Evolutionary conservation across 495 filamentous ascomycete genomes (phyloP), one percentile per base, ranked within the genome.

Genomic region (Podospora australis): DNA sequence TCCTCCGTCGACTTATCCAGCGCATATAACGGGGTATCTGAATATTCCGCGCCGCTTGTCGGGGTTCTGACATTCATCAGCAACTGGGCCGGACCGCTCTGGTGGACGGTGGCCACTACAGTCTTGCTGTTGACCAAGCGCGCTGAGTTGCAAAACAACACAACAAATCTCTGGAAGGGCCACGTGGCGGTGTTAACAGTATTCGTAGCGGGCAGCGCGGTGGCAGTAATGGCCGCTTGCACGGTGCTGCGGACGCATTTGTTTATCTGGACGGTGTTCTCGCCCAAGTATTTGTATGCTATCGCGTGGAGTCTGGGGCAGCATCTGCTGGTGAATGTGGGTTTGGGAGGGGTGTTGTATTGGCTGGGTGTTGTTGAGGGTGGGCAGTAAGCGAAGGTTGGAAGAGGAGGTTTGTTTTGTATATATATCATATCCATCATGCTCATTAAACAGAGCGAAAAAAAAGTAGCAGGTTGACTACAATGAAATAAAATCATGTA

Each of bases 261-360:
- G 52, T 99, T 99, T 67, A 87, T 99, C 46, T 99, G 94, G 94
- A 97, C 90, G 0, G 94, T 99, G 23, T 99, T 99, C 66, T 90
- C 84, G 43, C 94, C 94, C 3, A 99, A 97, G 66, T 99, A 88
- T 68, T 66, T 99, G 54, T 97, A 92, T 63, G 82, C 78, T 41
- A 82, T 94, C 68, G 89, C 82, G 16, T 99, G 94, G 94, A 80
- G 78, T 54, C 49, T 87, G 42, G 83, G 77, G n/a, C 83, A 84
- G 65, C 90, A 98, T 78, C 59, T 90, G 44, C 63, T 70, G 39
- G 73, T 90, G 34, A 88, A 87, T 64, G 50, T 85, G 16, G 71
- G 68, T 7, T 55, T 82, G 34, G 76, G 77, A 10, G 68, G 77
- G 53, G 24, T 80, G 56, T 57, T 86, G 52, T 79, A 70, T 55